phyloP scores from a whole-genome alignment of 805 yeast genomes.

The Candida rishiriensis region DNA sequence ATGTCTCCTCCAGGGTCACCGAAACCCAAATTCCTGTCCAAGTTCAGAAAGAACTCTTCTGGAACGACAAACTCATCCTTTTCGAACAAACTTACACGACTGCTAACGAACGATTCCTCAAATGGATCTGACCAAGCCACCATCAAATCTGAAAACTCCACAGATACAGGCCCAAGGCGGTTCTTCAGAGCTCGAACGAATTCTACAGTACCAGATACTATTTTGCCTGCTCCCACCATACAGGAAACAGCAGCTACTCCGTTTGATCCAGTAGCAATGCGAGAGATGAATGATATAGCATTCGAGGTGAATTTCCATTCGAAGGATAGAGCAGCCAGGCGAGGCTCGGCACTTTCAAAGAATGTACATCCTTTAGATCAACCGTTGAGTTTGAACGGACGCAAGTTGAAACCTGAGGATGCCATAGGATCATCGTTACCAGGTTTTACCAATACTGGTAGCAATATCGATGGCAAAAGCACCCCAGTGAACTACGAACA shows the following conservation, averaged over 20 bases:
- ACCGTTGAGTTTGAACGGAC: slow-evolving; percentile 18
- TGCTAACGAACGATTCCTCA: slow-evolving; percentile 12
- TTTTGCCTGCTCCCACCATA: neutral
- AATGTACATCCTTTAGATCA: slow-evolving; percentile 30
- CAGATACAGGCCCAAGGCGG: neutral
- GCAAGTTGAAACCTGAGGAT: neutral
- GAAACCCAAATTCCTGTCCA: slow-evolving; percentile 11
- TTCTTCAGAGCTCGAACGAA: neutral
- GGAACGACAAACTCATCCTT: neutral
- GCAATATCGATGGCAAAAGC: neutral
- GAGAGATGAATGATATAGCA: slow-evolving; percentile 26
- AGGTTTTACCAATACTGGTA: neutral
- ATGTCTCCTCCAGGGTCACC: neutral
- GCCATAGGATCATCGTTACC: neutral
- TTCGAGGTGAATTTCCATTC: slow-evolving; percentile 22
- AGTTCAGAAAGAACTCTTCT: slow-evolving; percentile 13
- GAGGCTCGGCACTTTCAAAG: slow-evolving; percentile 4
- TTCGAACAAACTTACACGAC: slow-evolving; percentile 7
- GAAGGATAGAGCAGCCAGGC: slow-evolving; percentile 3
- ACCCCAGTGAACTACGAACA: neutral
- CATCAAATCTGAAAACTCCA: neutral
- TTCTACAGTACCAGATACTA: neutral
- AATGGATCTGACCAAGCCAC: slow-evolving; percentile 16
- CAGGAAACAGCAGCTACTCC: neutral
- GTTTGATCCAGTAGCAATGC: slow-evolving; percentile 8